Conservation (phyloP, 1,284 basidiomycete species). For the Marasmius sp. region DNA sequence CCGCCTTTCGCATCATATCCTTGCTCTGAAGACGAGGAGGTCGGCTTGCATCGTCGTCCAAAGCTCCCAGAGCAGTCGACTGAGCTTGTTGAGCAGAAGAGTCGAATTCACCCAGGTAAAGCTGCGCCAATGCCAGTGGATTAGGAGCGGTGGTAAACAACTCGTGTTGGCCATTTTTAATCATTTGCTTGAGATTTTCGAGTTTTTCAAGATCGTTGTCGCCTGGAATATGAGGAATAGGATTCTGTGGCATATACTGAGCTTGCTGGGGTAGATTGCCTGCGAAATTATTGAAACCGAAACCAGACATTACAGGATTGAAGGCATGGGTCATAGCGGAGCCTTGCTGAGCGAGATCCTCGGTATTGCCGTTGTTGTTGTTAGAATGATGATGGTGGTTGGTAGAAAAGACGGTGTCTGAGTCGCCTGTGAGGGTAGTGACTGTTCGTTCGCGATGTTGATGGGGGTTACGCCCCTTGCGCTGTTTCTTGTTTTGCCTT, state of each 20-base stretch:
- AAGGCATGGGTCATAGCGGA: neutral
- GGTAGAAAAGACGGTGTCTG: slow-evolving; percentile 28
- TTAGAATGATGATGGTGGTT: slow-evolving; percentile 19
- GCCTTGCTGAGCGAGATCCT: neutral
- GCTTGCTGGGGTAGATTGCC: slow-evolving; percentile 7
- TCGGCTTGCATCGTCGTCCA: slow-evolving; percentile 15
- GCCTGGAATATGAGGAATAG: slow-evolving; percentile 35
- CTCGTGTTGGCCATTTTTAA: slow-evolving; percentile 70
- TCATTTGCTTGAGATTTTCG: slow-evolving; percentile 68
- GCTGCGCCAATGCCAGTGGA: slow-evolving; percentile 57
- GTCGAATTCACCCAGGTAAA: slow-evolving; percentile 55
- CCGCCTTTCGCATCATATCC: neutral
- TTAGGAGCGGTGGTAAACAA: slow-evolving; percentile 64
- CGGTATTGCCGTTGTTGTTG: slow-evolving; percentile 22
- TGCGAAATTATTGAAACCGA: neutral
- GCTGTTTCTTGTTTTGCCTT: slow-evolving; percentile 57
- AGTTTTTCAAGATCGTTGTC: slow-evolving; percentile 68
- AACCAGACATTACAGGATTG: neutral
- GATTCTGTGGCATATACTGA: slow-evolving; percentile 5
- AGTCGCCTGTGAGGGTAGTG: slow-evolving; percentile 59
- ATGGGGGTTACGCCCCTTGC: slow-evolving; percentile 51
- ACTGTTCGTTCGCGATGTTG: slow-evolving; percentile 62
- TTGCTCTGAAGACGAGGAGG: slow-evolving; percentile 15
- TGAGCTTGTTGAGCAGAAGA: slow-evolving; percentile 40
- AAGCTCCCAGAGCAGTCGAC: slow-evolving; percentile 15